Conservation (phyloP, 768 basidiomycete species). For the Agrocybe pediades region DNA sequence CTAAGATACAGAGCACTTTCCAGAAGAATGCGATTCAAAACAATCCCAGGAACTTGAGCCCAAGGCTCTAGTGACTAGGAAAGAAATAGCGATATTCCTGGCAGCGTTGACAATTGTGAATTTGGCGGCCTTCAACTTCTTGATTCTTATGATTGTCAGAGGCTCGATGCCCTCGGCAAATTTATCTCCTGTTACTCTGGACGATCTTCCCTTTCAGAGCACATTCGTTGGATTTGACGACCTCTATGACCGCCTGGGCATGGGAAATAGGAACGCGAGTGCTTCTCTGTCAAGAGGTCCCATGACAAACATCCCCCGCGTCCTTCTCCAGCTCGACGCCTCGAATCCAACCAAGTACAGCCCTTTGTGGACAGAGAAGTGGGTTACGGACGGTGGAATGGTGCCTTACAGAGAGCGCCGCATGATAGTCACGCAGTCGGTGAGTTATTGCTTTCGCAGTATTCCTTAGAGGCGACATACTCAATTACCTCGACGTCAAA, state of each 20-base stretch:
- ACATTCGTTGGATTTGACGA: neutral
- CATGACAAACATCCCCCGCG: neutral
- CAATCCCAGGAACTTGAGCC: too few relatives aligned
- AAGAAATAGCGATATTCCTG: too few relatives aligned
- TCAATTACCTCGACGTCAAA: neutral
- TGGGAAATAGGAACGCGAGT: neutral
- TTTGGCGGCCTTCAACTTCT: neutral
- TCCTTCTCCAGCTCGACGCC: conserved; percentile 2
- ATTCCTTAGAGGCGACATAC: neutral
- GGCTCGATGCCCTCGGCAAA: neutral
- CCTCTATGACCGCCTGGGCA: neutral
- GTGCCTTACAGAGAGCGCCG: conserved; percentile 3
- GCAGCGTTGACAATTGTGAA: too few relatives aligned
- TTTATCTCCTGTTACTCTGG: neutral
- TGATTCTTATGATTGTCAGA: neutral
- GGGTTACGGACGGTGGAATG: conserved; percentile 6
- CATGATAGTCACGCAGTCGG: conserved; percentile 3
- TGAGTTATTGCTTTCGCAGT: neutral
- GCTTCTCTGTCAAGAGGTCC: neutral
- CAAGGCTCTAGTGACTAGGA: too few relatives aligned
- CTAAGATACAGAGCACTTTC: too few relatives aligned
- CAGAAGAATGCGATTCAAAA: too few relatives aligned
- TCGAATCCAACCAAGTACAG: neutral
- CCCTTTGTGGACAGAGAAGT: neutral
- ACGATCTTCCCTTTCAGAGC: neutral